phyloP scores from a whole-genome alignment of 139 green algal species.

The Chlorella sp. region DNA sequence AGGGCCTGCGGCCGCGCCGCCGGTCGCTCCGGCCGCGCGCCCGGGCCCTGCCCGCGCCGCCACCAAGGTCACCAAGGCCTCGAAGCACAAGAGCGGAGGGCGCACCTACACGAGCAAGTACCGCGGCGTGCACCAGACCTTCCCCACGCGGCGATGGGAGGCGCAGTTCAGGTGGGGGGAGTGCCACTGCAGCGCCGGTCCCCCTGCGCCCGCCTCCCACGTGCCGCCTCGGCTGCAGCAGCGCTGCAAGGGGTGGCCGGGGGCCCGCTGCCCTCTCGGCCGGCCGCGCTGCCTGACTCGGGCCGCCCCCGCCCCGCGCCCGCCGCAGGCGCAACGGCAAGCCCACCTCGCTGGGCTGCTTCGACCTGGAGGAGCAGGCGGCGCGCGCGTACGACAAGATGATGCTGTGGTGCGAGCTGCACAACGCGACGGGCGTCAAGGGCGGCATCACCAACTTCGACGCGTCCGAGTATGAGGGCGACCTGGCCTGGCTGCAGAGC shows the following conservation, averaged over 20 bases:
- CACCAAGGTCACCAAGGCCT: slow-evolving; percentile 29
- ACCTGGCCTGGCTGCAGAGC: slow-evolving; percentile 69
- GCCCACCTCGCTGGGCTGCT: slow-evolving; percentile 85
- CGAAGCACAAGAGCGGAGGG: slow-evolving; percentile 32
- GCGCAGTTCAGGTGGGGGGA: slow-evolving; percentile 74
- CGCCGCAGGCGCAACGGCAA: slow-evolving; percentile 72
- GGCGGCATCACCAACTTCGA: slow-evolving; percentile 91
- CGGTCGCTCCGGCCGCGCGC: background rate
- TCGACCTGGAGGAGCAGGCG: slow-evolving; percentile 85
- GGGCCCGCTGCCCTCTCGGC: too few species aligned
- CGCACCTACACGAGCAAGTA: slow-evolving; percentile 84
- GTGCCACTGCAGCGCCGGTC: background rate
- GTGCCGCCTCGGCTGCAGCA: too few species aligned
- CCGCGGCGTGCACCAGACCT: slow-evolving; percentile 89
- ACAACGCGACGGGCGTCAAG: slow-evolving; percentile 73
- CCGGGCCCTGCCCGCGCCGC: background rate
- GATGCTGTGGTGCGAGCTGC: slow-evolving; percentile 94
- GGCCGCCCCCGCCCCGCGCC: too few species aligned
- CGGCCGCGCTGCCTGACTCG: too few species aligned
- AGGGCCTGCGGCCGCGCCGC: background rate
- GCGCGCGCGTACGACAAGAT: slow-evolving; percentile 92
- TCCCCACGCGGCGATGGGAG: slow-evolving; percentile 89
- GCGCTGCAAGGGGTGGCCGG: too few species aligned
- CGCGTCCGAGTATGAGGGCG: slow-evolving; percentile 74
- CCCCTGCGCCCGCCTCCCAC: too few species aligned